These are phyloP conservation scores for Nidularia pulvinata DNA, from an alignment of 768 basidiomycete genomes.

Conservation along the genomic window DNA sequence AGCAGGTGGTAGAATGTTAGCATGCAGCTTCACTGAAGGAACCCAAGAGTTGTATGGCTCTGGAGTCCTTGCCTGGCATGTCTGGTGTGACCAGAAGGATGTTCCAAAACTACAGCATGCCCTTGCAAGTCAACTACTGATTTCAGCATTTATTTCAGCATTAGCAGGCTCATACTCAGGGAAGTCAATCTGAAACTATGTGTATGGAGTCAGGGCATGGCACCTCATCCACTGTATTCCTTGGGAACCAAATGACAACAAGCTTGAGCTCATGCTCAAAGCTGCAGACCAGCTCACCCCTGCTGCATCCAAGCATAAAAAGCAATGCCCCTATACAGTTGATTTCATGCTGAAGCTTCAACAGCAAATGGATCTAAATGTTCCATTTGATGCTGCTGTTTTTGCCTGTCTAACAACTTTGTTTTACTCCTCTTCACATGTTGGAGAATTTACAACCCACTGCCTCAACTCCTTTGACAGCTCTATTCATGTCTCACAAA, in stretches of 20 bases:
- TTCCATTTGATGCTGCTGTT: slow-evolving; percentile 28
- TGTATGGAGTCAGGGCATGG: slow-evolving; percentile 40
- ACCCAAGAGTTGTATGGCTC: not conserved
- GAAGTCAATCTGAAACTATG: slow-evolving; percentile 30
- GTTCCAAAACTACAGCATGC: slow-evolving; percentile 26
- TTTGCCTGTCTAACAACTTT: slow-evolving; percentile 34
- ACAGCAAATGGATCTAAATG: slow-evolving; percentile 14
- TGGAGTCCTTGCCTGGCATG: slow-evolving; percentile 34
- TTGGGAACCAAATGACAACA: slow-evolving; percentile 20
- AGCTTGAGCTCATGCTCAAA: slow-evolving; percentile 23
- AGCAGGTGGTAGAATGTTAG: not conserved
- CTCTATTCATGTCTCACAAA: slow-evolving; percentile 15
- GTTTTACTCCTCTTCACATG: slow-evolving; percentile 28
- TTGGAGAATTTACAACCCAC: slow-evolving; percentile 36
- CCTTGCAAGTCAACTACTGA: slow-evolving; percentile 17
- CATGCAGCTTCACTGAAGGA: not conserved
- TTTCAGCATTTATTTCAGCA: slow-evolving; percentile 25
- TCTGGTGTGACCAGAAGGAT: slow-evolving; percentile 28
- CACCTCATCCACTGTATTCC: slow-evolving; percentile 36
- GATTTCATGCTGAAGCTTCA: slow-evolving; percentile 15
- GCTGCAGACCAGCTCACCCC: slow-evolving; percentile 27
- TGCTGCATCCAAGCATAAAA: slow-evolving; percentile 16
- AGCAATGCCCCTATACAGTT: slow-evolving; percentile 24
- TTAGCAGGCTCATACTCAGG: slow-evolving; percentile 27
- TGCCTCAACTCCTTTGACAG: slow-evolving; percentile 11